Conservation (phyloP, 1,139 yeast species). For the Saccharomyces hybrid region DNA sequence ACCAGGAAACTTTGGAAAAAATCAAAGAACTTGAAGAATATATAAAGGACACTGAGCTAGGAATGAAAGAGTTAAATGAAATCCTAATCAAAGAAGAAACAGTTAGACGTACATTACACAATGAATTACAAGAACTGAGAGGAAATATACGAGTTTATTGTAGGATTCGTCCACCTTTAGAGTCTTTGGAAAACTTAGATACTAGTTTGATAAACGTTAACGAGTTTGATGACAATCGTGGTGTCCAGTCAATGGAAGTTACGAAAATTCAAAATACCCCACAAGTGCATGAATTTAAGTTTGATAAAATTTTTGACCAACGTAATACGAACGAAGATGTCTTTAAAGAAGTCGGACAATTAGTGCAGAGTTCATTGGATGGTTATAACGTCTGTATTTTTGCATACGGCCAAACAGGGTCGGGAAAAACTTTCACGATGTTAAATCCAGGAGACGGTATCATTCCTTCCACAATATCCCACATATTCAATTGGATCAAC, state of each 20-base stretch:
- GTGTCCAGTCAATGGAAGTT: constrained; percentile 25
- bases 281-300: constrained; percentile 42
- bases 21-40: constrained; percentile 25
- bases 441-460: constrained; percentile 64
- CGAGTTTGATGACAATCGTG: constrained; percentile 45
- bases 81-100: constrained; percentile 42
- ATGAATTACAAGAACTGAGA: constrained; percentile 72
- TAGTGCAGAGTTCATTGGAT: constrained; percentile 82
- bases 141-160: constrained; percentile 92
- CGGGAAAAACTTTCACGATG: constrained; percentile 94
- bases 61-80: constrained; percentile 29
- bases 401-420: constrained; percentile 97
- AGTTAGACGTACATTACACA: constrained; percentile 60
- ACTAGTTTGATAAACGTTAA: constrained; percentile 41
- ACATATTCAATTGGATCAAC: constrained; percentile 57
- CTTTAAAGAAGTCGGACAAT: constrained; percentile 77
- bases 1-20: constrained; percentile 13
- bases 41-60: constrained; percentile 24
- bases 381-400: constrained; percentile 90
- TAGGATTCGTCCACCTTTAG: constrained; percentile 58
- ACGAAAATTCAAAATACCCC: constrained; percentile 24
- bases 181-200: constrained; percentile 23
- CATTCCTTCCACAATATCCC: constrained; percentile 68
- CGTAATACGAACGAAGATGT: constrained; percentile 49
- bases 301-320: constrained; percentile 71